These are phyloP conservation scores for Blepharisma stoltei DNA, from an alignment of 73 alveolate species.

Conservation along the genomic window DNA sequence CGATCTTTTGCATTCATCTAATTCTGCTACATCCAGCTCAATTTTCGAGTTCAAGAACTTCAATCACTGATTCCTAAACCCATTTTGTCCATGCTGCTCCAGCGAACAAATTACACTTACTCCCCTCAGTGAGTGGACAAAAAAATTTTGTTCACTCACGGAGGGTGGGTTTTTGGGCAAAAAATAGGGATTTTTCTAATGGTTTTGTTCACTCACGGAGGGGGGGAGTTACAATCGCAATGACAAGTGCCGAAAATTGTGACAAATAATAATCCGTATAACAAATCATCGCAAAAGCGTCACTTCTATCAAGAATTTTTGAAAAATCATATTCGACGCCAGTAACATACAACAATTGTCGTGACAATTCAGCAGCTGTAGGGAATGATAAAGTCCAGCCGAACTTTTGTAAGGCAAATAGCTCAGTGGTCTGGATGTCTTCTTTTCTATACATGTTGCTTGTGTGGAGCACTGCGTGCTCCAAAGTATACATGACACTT, in stretches of 20 bases:
- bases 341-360: background rate
- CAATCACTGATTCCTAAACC: background rate
- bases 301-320: background rate
- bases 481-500: background rate
- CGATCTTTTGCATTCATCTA: conserved; percentile 1
- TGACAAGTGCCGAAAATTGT: background rate
- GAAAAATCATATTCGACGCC: background rate
- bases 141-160: too few species aligned
- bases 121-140: too few species aligned
- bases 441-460: background rate
- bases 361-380: background rate
- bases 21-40: background rate
- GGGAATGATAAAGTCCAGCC: background rate
- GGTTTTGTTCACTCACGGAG: too few species aligned
- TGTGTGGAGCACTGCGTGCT: background rate
- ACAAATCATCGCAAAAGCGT: conserved; percentile 3
- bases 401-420: background rate
- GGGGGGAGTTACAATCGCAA: too few species aligned
- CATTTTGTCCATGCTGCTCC: background rate
- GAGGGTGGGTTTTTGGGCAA: too few species aligned
- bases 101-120: background rate
- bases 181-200: too few species aligned
- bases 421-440: background rate
- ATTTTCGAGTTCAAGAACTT: background rate
- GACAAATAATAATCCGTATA: background rate